Conservation (phyloP, 169 alveolate species). For the Amoebophrya sp. region DNA sequence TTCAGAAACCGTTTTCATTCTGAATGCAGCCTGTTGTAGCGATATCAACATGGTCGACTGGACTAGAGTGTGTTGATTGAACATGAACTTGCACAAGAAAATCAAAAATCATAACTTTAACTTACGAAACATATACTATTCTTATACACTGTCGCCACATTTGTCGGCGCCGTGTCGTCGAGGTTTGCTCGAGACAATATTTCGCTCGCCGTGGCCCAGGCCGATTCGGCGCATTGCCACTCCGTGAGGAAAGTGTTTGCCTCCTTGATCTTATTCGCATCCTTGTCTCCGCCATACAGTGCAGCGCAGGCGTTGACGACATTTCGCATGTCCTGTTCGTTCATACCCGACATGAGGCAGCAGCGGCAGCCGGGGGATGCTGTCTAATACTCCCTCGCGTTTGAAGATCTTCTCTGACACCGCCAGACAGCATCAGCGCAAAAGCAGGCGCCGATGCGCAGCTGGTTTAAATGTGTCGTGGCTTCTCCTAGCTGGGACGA, state of each 20-base stretch:
- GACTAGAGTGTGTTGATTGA: neutral
- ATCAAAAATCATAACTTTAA: neutral
- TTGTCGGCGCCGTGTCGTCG: neutral
- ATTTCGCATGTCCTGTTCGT: neutral
- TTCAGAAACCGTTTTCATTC: neutral
- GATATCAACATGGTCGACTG: neutral
- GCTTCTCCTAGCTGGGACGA: too few relatives aligned
- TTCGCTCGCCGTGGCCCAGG: neutral
- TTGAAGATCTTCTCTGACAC: too few relatives aligned
- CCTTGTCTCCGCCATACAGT: neutral
- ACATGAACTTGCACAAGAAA: neutral
- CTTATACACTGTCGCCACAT: neutral
- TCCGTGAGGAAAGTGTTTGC: neutral
- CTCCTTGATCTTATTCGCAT: neutral
- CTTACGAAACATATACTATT: neutral
- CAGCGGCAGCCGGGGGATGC: too few relatives aligned
- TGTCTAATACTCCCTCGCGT: too few relatives aligned
- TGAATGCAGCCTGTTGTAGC: neutral
- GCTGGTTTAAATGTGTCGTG: too few relatives aligned
- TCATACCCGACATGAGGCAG: neutral
- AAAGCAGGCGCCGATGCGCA: too few relatives aligned
- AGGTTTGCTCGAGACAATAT: neutral
- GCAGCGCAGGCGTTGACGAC: neutral
- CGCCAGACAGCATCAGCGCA: too few relatives aligned
- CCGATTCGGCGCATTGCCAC: neutral